These are phyloP conservation scores for Osmanthus fragrans DNA, from an alignment of 257 asterid genomes.

Conservation along the genomic window DNA sequence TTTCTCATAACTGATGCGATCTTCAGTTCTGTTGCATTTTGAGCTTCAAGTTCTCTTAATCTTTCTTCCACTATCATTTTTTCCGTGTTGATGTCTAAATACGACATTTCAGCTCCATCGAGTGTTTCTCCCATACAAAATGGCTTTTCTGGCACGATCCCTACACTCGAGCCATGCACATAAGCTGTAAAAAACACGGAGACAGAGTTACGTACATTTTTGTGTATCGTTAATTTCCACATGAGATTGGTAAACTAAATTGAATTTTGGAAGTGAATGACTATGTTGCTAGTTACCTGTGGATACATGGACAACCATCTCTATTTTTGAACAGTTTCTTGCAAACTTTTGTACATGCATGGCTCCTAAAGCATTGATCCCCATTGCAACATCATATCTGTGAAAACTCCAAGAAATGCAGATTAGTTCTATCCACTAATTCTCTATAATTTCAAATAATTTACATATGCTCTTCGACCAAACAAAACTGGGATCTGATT, in stretches of 20 bases:
- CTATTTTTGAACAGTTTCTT: slow-evolving; percentile 38
- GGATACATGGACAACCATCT: slow-evolving; percentile 56
- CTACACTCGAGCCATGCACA: slow-evolving; percentile 47
- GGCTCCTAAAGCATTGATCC: slow-evolving; percentile 47
- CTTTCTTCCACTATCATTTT: slow-evolving; percentile 39
- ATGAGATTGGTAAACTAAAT: not conserved
- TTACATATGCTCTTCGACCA: too few species aligned
- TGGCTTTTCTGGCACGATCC: slow-evolving; percentile 44
- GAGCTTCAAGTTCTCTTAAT: slow-evolving; percentile 32
- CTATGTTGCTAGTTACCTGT: slow-evolving; percentile 37
- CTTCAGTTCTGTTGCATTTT: slow-evolving; percentile 29
- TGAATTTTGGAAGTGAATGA: not conserved
- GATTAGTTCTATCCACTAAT: too few species aligned
- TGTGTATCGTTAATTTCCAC: not conserved
- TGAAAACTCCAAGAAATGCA: too few species aligned
- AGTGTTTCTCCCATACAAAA: slow-evolving; percentile 48
- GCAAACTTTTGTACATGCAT: slow-evolving; percentile 43
- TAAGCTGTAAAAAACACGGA: slow-evolving; percentile 27
- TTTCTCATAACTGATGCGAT: slow-evolving; percentile 49
- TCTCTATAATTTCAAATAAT: too few species aligned
- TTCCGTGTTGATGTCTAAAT: slow-evolving; percentile 47
- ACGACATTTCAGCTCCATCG: slow-evolving; percentile 34
- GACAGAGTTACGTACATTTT: not conserved
- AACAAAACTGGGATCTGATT: too few species aligned
- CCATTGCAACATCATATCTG: slow-evolving; percentile 58